A percentile compares a stretch with the other conserved stretches of the same genome.
Conservation (phyloP, 2,329 filamentous ascomycete genomes). For the Colletotrichum horii region DNA sequence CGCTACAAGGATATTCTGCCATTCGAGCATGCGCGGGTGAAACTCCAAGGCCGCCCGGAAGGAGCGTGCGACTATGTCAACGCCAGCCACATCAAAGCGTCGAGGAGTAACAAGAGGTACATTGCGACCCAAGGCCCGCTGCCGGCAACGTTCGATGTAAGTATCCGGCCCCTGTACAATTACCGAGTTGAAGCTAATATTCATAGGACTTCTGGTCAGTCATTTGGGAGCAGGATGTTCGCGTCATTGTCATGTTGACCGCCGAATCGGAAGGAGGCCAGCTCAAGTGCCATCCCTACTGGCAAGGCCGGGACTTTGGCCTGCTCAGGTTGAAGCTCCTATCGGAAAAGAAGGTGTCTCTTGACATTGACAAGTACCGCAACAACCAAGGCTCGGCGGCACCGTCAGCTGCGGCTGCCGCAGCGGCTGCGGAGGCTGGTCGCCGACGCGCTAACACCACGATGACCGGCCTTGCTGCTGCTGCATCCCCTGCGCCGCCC, state of each 20-base stretch:
- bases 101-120: slow-evolving; percentile 86
- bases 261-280: slow-evolving; percentile 93
- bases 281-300: slow-evolving; percentile 94
- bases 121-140: slow-evolving; percentile 95
- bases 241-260: slow-evolving; percentile 95
- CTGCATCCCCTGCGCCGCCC: slow-evolving; percentile 25
- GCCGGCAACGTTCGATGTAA: slow-evolving; percentile 87
- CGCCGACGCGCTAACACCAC: slow-evolving; percentile 36
- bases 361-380: slow-evolving; percentile 69
- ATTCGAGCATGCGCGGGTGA: slow-evolving; percentile 92
- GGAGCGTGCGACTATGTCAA: slow-evolving; percentile 93
- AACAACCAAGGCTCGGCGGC: slow-evolving; percentile 24
- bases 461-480: slow-evolving; percentile 31
- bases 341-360: slow-evolving; percentile 81
- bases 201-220: slow-evolving; percentile 94
- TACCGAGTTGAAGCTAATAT: not conserved
- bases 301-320: slow-evolving; percentile 81
- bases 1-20: slow-evolving; percentile 98
- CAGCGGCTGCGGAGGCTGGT: slow-evolving; percentile 8
- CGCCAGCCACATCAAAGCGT: slow-evolving; percentile 82
- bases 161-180: slow-evolving; percentile 32
- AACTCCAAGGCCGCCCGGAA: slow-evolving; percentile 68
- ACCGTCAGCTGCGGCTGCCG: slow-evolving; percentile 12
- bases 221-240: slow-evolving; percentile 94
- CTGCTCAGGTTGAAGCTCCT: slow-evolving; percentile 75